These are phyloP conservation scores for Nakazawaea holstii DNA, from an alignment of 805 yeast species.

Conservation along the genomic window DNA sequence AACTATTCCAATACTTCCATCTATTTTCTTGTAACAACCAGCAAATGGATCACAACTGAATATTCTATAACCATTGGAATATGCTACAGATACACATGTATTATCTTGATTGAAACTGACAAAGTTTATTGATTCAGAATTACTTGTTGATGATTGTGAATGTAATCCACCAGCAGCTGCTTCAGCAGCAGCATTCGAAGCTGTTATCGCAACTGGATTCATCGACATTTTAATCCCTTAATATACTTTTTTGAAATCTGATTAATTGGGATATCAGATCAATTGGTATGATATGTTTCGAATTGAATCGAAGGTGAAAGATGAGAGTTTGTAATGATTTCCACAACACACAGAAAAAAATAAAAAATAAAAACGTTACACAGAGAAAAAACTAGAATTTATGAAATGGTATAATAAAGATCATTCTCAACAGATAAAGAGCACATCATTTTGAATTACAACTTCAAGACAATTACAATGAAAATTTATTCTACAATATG, in stretches of 20 bases:
- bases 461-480: too few relatives aligned
- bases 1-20: conserved; percentile 66
- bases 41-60: conserved; percentile 86
- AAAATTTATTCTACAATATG: too few relatives aligned
- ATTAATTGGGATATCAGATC: not conserved
- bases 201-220: conserved; percentile 7
- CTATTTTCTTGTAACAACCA: conserved; percentile 48
- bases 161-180: conserved; percentile 10
- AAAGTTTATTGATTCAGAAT: conserved; percentile 30
- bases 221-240: conserved; percentile 5
- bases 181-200: conserved; percentile 11
- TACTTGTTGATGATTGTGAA: conserved; percentile 7
- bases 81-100: conserved; percentile 71
- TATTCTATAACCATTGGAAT: conserved; percentile 60
- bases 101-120: conserved; percentile 86
- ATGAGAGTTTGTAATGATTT: not conserved
- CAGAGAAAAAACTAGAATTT: not conserved
- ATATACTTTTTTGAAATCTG: not conserved
- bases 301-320: not conserved
- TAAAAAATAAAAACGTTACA: not conserved
- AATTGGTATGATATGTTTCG: not conserved
- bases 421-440: too few relatives aligned
- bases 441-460: too few relatives aligned
- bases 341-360: not conserved
- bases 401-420: too few relatives aligned